Evolutionary conservation across 495 filamentous ascomycete genomes (phyloP).

Genomic region (Tuber borchii): DNA sequence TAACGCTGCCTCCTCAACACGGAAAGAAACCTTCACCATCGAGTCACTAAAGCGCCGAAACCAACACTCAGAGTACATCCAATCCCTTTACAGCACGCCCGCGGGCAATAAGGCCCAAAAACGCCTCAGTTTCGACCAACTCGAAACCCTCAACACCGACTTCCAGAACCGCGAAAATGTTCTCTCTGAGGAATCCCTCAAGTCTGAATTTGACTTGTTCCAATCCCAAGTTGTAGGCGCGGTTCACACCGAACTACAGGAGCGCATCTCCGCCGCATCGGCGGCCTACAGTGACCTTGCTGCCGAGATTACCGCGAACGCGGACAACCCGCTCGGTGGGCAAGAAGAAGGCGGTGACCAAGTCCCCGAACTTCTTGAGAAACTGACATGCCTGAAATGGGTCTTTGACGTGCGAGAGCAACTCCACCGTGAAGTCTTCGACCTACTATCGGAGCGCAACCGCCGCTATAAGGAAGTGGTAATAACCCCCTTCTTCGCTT

Average conservation of each 20-base stretch:
- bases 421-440: conserved; percentile 74
- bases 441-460: conserved; percentile 74
- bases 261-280: conserved; percentile 36
- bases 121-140: conserved; percentile 32
- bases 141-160: conserved; percentile 36
- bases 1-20: conserved; percentile 27
- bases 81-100: conserved; percentile 28
- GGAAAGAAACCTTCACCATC: conserved; percentile 30
- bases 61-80: conserved; percentile 39
- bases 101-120: conserved; percentile 24
- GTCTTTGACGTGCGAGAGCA: conserved; percentile 88
- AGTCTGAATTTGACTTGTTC: conserved; percentile 97
- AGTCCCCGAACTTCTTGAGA: conserved; percentile 87
- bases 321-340: conserved; percentile 12
- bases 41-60: conserved; percentile 37
- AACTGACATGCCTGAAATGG: conserved; percentile 92
- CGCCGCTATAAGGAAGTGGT: conserved; percentile 77
- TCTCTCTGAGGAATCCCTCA: conserved; percentile 31
- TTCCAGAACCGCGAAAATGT: conserved; percentile 35
- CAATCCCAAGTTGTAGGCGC: conserved; percentile 69
- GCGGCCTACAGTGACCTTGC: conserved; percentile 37
- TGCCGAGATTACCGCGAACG: conserved; percentile 27
- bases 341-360: conserved; percentile 95
- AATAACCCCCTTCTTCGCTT: conserved; percentile 68
- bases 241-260: conserved; percentile 35